Conservation (phyloP, 495 filamentous ascomycete species). For the Aspergillus egyptiacus region DNA sequence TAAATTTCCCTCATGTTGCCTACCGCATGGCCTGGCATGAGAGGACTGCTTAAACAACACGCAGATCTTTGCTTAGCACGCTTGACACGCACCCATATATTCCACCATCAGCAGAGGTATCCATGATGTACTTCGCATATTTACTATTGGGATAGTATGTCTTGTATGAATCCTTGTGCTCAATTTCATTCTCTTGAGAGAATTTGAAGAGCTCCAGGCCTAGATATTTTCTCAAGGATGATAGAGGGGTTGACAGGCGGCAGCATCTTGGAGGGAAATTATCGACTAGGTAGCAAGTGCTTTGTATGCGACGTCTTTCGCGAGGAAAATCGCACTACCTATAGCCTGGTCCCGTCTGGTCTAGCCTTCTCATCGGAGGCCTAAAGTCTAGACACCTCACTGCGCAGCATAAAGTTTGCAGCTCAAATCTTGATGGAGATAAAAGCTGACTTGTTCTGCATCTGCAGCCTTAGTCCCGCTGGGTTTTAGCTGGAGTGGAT, state of each 20-base stretch:
- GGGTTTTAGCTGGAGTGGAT: too few relatives aligned
- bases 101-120: conserved; percentile 9
- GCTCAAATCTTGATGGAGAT: background rate
- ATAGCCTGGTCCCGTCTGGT: background rate
- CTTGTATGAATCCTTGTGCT: conserved; percentile 21
- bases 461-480: background rate
- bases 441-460: conserved; percentile 8
- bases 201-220: background rate
- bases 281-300: too few relatives aligned
- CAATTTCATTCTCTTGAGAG: conserved; percentile 19
- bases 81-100: conserved; percentile 18
- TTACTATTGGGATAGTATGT: conserved; percentile 25
- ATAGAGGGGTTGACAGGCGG: conserved; percentile 16
- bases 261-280: conserved; percentile 40
- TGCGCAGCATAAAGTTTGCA: conserved; percentile 4
- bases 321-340: too few relatives aligned
- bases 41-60: conserved; percentile 26
- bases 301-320: too few relatives aligned
- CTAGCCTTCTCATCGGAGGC: background rate
- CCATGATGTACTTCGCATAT: conserved; percentile 31
- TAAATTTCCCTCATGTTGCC: conserved; percentile 11
- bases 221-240: conserved; percentile 15
- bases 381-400: background rate
- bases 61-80: conserved; percentile 27
- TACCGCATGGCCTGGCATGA: conserved; percentile 23